phyloP scores from a whole-genome alignment of 768 basidiomycete species.

The Ephemerocybe angulata region DNA sequence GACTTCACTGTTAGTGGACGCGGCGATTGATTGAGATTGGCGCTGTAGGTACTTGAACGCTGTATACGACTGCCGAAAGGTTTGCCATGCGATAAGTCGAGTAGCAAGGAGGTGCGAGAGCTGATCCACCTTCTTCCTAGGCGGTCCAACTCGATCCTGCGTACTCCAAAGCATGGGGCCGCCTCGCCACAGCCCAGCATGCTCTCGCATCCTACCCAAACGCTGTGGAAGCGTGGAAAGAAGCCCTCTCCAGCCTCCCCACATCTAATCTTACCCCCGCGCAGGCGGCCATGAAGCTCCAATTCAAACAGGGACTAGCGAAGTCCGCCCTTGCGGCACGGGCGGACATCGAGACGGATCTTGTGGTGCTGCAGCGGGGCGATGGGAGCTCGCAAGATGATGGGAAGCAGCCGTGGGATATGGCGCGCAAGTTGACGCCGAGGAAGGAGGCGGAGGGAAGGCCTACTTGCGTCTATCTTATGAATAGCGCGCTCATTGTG shows the following conservation, averaged over 20 bases:
- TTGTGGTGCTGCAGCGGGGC: neutral
- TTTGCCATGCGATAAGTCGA: neutral
- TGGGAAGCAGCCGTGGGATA: neutral
- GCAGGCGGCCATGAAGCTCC: neutral
- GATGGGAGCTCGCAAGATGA: conserved; percentile 1
- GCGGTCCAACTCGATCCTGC: conserved; percentile 3
- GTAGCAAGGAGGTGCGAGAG: neutral
- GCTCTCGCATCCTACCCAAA: neutral
- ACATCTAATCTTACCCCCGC: neutral
- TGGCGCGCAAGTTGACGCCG: neutral
- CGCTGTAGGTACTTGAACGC: neutral
- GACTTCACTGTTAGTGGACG: neutral
- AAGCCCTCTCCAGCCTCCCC: conserved; percentile 1
- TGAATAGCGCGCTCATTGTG: neutral
- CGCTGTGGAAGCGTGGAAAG: neutral
- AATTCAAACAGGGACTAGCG: conserved; percentile 1
- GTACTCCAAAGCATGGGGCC: conserved; percentile 7
- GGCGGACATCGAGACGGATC: neutral
- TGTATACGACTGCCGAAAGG: neutral
- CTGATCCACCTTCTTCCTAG: neutral
- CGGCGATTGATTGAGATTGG: neutral
- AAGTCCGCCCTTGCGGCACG: neutral
- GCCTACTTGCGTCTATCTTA: neutral
- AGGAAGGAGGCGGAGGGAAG: neutral
- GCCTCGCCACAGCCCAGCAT: neutral